These are phyloP conservation scores for Eimeria zaria DNA, from an alignment of 169 alveolate genomes.

Conservation along the genomic window DNA sequence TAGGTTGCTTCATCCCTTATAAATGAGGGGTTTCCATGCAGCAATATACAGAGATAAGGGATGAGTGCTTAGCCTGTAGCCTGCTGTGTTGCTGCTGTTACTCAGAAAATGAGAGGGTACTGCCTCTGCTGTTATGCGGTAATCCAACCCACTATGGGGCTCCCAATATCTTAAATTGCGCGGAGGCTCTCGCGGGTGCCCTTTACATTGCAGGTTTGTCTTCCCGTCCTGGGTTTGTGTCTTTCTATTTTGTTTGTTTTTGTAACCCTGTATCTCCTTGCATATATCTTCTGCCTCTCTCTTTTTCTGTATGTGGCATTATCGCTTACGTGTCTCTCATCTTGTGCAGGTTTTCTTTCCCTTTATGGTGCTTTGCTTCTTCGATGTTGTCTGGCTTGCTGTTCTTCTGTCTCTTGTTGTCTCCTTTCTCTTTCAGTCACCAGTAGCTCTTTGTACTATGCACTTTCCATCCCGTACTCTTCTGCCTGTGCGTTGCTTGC, in stretches of 20 bases:
- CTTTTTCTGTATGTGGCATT: not conserved
- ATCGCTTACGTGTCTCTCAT: too few species aligned
- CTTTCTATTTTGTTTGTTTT: not conserved
- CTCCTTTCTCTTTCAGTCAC: not conserved
- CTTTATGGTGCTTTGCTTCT: too few species aligned
- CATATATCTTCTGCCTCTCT: not conserved
- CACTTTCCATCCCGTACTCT: too few species aligned
- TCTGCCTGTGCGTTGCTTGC: too few species aligned
- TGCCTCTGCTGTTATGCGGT: conserved; percentile 91
- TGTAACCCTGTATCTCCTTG: not conserved
- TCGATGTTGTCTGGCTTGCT: not conserved
- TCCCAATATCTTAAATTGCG: conserved; percentile 97
- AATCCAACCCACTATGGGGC: conserved; percentile 98
- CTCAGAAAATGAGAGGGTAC: conserved; percentile 89
- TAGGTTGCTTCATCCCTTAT: too few species aligned
- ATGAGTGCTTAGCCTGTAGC: not conserved
- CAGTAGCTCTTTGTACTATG: too few species aligned
- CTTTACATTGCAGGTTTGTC: conserved; percentile 92
- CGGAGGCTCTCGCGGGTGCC: conserved; percentile 98
- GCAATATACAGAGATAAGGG: too few species aligned
- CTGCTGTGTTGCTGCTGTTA: conserved; percentile 89
- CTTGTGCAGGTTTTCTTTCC: too few species aligned
- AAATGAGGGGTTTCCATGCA: too few species aligned
- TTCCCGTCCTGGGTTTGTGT: too few species aligned
- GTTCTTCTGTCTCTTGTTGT: not conserved